Base-by-base conservation (phyloP, 306 rosid genomes). In the Ormosia emarginata region DNA sequence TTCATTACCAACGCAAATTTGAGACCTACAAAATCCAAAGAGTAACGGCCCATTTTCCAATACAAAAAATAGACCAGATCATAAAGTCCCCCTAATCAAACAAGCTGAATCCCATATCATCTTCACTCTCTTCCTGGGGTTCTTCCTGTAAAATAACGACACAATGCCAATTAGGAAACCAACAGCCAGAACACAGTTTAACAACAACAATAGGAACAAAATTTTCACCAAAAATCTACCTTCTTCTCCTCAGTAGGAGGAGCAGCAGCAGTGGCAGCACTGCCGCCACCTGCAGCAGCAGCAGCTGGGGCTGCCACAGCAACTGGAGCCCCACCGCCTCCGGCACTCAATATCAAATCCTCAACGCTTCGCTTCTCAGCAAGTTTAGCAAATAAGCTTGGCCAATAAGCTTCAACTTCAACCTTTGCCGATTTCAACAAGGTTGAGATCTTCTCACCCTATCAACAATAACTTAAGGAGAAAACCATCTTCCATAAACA, bases 201-300 rank as follows among this genome's bases (percentile, higher is more conserved):
- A 7, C 7, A 70, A 43, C 43, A 50, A 15, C 4, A 37, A n/a
- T 0, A 36, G 10, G 2, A 55, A 33, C 12, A 8, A 63, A 0
- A 3, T 3, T 53, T 43, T 2, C 18, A 15, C 14, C 3, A 47
- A 2, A 67, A 13, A 67, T 4, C 2, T 82, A 93, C 97, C 94
- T 93, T 93, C 84, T 93, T 90, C 86, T 92, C 89, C 67, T 92
- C 93, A 0, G 87, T 62, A 33, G 91, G 88, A 76, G 94, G 82
- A 6, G 24, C 24, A 24, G 90, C 88, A 0, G 87, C 83, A 0
- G 90, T 85, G 0, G 90, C 82, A 46, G 74, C 86, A 2, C 14
- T 67, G 5, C 71, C 86, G 0, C 66, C 91, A 0, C 85, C 15
- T 13, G 8, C 83, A 0, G 88, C 81, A 1, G 83, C 72, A 6